Evolutionary conservation across 495 filamentous ascomycete species (phyloP), one percentile per base, ranked within the genome.

Genomic region (Bombardia bombarda): DNA sequence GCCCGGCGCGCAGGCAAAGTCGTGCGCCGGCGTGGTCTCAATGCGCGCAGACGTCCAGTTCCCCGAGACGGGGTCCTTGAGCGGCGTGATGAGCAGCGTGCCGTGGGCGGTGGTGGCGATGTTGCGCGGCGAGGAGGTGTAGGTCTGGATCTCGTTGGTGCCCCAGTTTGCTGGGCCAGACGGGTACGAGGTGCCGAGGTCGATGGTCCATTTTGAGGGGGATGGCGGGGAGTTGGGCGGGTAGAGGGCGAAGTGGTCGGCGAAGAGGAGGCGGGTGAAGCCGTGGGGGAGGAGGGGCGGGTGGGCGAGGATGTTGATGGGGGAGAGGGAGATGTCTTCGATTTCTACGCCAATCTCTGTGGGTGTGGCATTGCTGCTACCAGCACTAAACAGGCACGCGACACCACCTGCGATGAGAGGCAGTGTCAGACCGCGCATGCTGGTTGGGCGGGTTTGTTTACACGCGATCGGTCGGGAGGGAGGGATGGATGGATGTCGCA

Each of bases 31-130:
- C 20, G 24, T 59, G 32, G 58, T 55, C 55, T 70, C 62, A 31
- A 72, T 52, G 16, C 66, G 65, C 16, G 62, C 65, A 1, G 67
- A 70, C 1, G 65, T 70, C 67, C 68, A 72, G 12, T 37, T 21
- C 3, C 40, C 39, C 1, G 19, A 21, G n/a, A n/a, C n/a, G 2
- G 14, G 9, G 4, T 16, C 14, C 40, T 43, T 43, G 18, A 48
- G 13, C 1, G 40, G 46, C 14, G 40, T 48, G 34, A 48, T 48
- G 19, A 22, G 14, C 20, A 48, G 46, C n/a, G 46, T 48, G 21
- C 42, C 9, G 9, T 28, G 26, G 9, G 32, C 7, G 14, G 55
- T 51, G 25, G 52, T 50, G 30, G 31, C 42, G 10, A 61, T 38
- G 38, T 63, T 61, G 23, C 39, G 18, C 13, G 14, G 28, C 17